These are phyloP conservation scores for Fusarium torreyae DNA, from an alignment of 2,329 filamentous ascomycete species.

Conservation along the genomic window DNA sequence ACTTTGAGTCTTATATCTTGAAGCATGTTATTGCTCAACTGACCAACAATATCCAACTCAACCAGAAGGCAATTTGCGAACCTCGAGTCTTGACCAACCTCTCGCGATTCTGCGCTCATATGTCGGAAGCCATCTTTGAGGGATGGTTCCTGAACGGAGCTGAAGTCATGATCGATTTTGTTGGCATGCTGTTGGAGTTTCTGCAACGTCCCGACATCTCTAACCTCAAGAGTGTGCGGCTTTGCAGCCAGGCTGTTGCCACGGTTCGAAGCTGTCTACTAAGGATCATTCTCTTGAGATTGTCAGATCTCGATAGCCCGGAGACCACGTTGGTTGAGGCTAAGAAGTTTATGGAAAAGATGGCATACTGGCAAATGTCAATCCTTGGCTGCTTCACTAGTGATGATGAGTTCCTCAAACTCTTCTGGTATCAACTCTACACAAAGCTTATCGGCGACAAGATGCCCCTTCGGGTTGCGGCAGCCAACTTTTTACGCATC, in stretches of 20 bases:
- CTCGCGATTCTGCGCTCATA: conserved; percentile 82
- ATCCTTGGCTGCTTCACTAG: conserved; percentile 83
- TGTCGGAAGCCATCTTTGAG: conserved; percentile 93
- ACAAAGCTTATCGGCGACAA: conserved; percentile 84
- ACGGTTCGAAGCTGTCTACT: conserved; percentile 84
- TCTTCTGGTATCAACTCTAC: conserved; percentile 95
- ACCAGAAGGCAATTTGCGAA: conserved; percentile 82
- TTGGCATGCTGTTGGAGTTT: conserved; percentile 88
- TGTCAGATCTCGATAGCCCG: conserved; percentile 85
- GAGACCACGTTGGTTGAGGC: conserved; percentile 72
- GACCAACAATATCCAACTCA: conserved; percentile 77
- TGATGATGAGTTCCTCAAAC: conserved; percentile 85
- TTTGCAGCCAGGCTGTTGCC: conserved; percentile 87
- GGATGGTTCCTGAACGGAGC: conserved; percentile 96
- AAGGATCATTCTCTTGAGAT: conserved; percentile 81
- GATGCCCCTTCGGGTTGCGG: conserved; percentile 77
- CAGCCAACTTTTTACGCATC: conserved; percentile 90
- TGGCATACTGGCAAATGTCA: conserved; percentile 96
- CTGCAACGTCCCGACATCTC: conserved; percentile 88
- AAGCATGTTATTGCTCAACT: conserved; percentile 81
- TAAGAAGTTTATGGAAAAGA: conserved; percentile 82
- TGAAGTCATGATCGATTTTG: conserved; percentile 86
- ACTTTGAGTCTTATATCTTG: conserved; percentile 92
- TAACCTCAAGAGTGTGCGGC: conserved; percentile 86
- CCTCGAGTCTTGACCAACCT: conserved; percentile 90